Base-by-base conservation (phyloP, 495 filamentous ascomycete species). In the Annulohypoxylon stygium region DNA sequence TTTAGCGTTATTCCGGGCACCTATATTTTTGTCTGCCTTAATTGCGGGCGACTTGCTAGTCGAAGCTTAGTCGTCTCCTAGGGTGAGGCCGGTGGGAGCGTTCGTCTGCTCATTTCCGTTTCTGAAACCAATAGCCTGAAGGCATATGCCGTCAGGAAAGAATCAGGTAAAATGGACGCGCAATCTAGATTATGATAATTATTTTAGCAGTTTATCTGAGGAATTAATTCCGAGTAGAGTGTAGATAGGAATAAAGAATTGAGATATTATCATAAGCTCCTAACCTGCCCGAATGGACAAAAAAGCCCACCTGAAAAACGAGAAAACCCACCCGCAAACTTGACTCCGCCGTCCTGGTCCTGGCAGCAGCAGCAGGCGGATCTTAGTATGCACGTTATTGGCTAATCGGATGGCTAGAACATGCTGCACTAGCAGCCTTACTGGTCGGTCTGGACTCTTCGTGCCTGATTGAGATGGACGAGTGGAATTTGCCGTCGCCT, bases 381-480 rank as follows among this genome's bases (percentile, higher is more conserved):
- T 63, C 57, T 34, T 53, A 58, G 55, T 12, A 57, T 26, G 23
- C 25, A 33, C 26, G 51, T 12, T 25, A 47, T 45, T 33, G 30
- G 16, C 71, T 53, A 58, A 67, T 62, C 61, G 67, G 58, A 74
- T 63, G 57, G 4, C 67, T 16, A 10, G 26, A 53, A 53, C 25
- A 8, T 23, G 30, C 30, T 64, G 51, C 67, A 50, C 72, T 67
- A 70, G 57, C n/a, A 75, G 66, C 67, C 72, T 59, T 69, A 69
- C 36, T 66, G 62, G 45, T 70, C 26, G 53, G 20, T 50, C 55
- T 34, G 12, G 33, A 65, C 47, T 14, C 57, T 14, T 33, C 2
- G 36, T 37, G 30, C 23, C 45, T 61, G 53, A 48, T 18, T 36
- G 26, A 41, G 61, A 53, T 57, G 30, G 30, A 30, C 30, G 30